These are phyloP conservation scores for Solanum aculeatissimum DNA, from an alignment of 305 asterid species.

Conservation along the genomic window DNA sequence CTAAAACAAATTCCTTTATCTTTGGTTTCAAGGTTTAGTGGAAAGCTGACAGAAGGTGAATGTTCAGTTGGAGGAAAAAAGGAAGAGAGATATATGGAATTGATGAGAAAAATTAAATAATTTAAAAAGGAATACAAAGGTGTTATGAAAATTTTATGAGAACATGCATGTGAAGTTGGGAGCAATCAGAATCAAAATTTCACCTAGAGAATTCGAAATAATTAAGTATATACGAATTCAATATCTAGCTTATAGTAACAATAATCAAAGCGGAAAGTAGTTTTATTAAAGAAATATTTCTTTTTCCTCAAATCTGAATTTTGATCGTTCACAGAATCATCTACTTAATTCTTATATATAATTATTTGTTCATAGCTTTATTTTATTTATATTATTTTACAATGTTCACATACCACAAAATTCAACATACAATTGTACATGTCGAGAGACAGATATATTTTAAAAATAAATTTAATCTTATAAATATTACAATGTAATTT, in stretches of 20 bases:
- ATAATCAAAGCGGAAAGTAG: no score
- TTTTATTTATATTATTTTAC: no score
- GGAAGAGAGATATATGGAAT: neutral
- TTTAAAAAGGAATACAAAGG: neutral
- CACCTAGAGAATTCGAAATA: neutral
- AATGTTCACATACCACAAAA: neutral
- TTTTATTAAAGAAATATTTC: no score
- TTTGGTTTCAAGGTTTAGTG: neutral
- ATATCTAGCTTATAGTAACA: no score
- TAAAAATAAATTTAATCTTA: neutral
- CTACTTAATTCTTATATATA: no score
- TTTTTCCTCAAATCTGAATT: no score
- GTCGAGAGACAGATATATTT: neutral
- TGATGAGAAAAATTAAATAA: neutral
- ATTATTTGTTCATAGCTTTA: no score
- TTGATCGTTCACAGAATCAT: neutral
- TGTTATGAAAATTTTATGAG: neutral
- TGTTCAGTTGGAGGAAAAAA: neutral
- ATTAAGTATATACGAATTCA: neutral
- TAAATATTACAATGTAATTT: neutral
- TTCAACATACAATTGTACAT: neutral
- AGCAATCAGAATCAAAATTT: no score
- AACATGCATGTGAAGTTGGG: neutral
- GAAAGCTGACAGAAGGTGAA: neutral
- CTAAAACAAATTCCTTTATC: neutral